phyloP scores from a whole-genome alignment of 2,329 filamentous ascomycete species.

The Davidsoniella neocaledoniae region DNA sequence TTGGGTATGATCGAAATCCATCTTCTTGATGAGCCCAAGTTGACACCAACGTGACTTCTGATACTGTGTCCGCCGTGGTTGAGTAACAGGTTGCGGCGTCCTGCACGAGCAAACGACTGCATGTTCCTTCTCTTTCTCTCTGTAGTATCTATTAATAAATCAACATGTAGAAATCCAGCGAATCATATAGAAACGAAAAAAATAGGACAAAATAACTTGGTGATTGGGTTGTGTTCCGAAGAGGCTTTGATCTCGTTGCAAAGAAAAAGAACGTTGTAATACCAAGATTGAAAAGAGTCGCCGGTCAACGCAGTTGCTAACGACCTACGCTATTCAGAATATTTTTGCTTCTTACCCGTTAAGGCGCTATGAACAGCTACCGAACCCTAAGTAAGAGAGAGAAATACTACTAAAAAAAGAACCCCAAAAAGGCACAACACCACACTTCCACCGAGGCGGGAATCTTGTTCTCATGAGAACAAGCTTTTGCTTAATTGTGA shows the following conservation, averaged over 20 bases:
- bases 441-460: too few relatives aligned
- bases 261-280: background rate
- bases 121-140: background rate
- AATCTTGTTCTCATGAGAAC: too few relatives aligned
- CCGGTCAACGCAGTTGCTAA: too few relatives aligned
- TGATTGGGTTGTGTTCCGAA: background rate
- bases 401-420: background rate
- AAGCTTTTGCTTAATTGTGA: too few relatives aligned
- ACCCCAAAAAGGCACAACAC: too few relatives aligned
- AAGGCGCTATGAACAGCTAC: too few relatives aligned
- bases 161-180: background rate
- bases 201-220: background rate
- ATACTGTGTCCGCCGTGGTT: background rate
- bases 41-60: background rate
- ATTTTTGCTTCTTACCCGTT: too few relatives aligned
- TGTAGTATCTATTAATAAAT: background rate
- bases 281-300: background rate
- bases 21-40: background rate
- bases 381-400: too few relatives aligned
- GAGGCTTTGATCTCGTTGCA: background rate
- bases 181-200: too few relatives aligned
- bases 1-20: background rate
- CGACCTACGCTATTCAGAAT: too few relatives aligned
- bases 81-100: background rate
- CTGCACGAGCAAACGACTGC: slow-evolving; percentile 9